Evolutionary conservation across 371 early-diverging fungal species (phyloP), one percentile per base, ranked within the genome.

Genomic region (Zopfochytrium polystomum): DNA sequence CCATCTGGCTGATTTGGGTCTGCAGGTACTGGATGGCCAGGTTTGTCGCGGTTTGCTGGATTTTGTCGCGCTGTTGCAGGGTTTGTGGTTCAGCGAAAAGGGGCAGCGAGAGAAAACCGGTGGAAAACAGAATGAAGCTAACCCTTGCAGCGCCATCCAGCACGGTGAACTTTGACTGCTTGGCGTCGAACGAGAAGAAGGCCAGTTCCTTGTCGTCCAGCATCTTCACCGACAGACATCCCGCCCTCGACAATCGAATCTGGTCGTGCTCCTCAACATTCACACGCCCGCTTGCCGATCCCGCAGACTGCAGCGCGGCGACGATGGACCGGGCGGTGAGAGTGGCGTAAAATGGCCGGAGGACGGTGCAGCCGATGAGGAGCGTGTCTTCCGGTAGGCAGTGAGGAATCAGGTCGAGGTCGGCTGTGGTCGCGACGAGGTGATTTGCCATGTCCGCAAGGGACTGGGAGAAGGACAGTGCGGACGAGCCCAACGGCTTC

Each of bases 1-100:
- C 85, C 13, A 88, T 62, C 5, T 75, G 74, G 13, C 74, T 73
- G 3, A 88, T 83, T 68, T 88, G 85, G 50, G 82, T 82, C 70
- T 80, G 78, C 7, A 88, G 61, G 32, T 80, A 79, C 47, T 85
- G 84, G 3, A 83, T 73, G 15, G 86, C 88, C 44, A 88, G 68
- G 1, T 82, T 79, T 60, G 80, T 78, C 80, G 85, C 82, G 15
- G 82, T 68, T 47, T 81, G 74, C 31, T 75, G 75, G 56, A 75
- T 74, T 52, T 83, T 80, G 52, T 78, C 76, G 52, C 77, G 77
- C 79, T 82, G 4, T 49, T 42, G 15, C 26, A 56, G 57, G 11
- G 51, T 33, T 5, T 51, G 26, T 1, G 49, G 50, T 47, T 57
- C n/a, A 18, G n/a, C 25, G 1, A 27, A 27, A 25, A 20, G 15